A percentile compares a stretch with the other conserved stretches of the same genome.
Evolutionary conservation across 768 basidiomycete species (phyloP).

Genomic region (Boletellus sp.): DNA sequence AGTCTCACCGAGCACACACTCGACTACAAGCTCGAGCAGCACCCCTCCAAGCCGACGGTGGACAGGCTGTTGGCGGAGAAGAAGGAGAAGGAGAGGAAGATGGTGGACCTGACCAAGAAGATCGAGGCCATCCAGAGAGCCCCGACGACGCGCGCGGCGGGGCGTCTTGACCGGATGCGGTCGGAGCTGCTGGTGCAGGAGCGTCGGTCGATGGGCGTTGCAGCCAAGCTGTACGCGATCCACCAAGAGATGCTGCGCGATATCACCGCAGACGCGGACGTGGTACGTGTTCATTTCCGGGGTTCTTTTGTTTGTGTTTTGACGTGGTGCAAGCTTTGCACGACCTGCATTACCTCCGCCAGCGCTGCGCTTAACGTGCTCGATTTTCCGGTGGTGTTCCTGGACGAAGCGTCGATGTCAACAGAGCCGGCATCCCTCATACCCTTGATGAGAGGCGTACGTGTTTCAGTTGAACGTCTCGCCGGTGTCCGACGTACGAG

Average conservation of each 20-base stretch:
- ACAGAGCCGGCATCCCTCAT: slow-evolving; percentile 91
- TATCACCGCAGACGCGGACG: slow-evolving; percentile 63
- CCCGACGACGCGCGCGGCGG: slow-evolving; percentile 11
- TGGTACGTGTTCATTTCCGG: slow-evolving; percentile 46
- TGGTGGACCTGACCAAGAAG: slow-evolving; percentile 25
- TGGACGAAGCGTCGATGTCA: slow-evolving; percentile 96
- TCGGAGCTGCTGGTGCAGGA: slow-evolving; percentile 23
- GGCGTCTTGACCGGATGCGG: slow-evolving; percentile 31
- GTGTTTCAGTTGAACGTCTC: slow-evolving; percentile 32
- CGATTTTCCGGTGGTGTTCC: slow-evolving; percentile 90
- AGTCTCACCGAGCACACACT: slow-evolving; percentile 58
- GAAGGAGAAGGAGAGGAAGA: slow-evolving; percentile 26
- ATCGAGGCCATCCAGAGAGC: slow-evolving; percentile 19
- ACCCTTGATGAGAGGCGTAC: slow-evolving; percentile 90
- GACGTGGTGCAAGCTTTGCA: slow-evolving; percentile 60
- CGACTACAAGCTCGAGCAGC: slow-evolving; percentile 57
- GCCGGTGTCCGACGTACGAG: slow-evolving; percentile 12
- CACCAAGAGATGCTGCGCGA: slow-evolving; percentile 63
- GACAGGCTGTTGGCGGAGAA: slow-evolving; percentile 41
- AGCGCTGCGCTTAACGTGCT: slow-evolving; percentile 59
- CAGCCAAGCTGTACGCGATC: slow-evolving; percentile 48
- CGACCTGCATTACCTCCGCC: slow-evolving; percentile 81
- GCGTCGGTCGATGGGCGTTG: slow-evolving; percentile 31
- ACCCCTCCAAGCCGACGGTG: slow-evolving; percentile 49
- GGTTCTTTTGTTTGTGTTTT: slow-evolving; percentile 2